Evolutionary conservation across 768 basidiomycete species (phyloP).

Genomic region (Boletus sp.): DNA sequence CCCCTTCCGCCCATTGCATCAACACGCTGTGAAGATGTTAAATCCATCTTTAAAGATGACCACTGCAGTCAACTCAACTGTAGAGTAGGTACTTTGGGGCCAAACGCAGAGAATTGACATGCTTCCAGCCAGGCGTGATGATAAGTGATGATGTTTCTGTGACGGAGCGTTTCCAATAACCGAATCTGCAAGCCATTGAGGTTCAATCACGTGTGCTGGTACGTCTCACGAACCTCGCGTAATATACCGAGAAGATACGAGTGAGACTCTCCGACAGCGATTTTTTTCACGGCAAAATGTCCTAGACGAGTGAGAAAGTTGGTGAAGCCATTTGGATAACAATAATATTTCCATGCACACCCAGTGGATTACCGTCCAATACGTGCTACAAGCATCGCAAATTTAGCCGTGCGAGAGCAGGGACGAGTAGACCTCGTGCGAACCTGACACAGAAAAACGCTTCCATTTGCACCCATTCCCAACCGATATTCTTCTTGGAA

Average conservation of each 20-base stretch:
- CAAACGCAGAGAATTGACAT: conserved; percentile 83
- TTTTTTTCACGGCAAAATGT: conserved; percentile 94
- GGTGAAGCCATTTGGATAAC: not conserved
- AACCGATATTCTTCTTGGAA: conserved; percentile 87
- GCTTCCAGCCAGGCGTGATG: conserved; percentile 95
- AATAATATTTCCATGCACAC: conserved; percentile 33
- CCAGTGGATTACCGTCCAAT: conserved; percentile 82
- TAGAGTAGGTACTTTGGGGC: conserved; percentile 82
- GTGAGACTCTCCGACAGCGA: conserved; percentile 90
- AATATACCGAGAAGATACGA: conserved; percentile 81
- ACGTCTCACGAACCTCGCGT: conserved; percentile 53
- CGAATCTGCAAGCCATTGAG: conserved; percentile 52
- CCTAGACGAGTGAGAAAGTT: conserved; percentile 38
- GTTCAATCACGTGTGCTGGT: not conserved
- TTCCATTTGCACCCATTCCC: conserved; percentile 95
- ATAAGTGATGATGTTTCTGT: conserved; percentile 93
- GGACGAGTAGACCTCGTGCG: conserved; percentile 9
- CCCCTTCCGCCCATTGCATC: conserved; percentile 94
- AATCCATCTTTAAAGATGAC: not conserved
- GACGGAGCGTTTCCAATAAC: conserved; percentile 79
- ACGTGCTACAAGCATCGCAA: conserved; percentile 54
- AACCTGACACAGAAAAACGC: conserved; percentile 86
- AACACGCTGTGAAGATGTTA: conserved; percentile 52
- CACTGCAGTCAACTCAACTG: conserved; percentile 52
- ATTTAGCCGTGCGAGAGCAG: conserved; percentile 3